Base-by-base conservation (phyloP, 306 rosid genomes). In the Inga laurina region DNA sequence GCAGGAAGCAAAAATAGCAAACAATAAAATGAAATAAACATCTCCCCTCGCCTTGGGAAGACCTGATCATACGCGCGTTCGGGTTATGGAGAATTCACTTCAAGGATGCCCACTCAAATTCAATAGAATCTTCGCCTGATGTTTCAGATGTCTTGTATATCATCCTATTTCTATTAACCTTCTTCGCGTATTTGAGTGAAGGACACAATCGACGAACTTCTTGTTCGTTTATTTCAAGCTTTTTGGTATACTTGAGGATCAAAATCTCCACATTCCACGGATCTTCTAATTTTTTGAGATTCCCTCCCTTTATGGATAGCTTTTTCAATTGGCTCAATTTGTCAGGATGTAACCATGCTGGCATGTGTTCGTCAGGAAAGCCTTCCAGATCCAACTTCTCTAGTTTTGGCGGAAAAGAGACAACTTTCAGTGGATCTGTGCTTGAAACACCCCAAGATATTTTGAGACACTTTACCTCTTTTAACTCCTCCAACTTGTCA, bases 391-490 rank as follows among this genome's bases (percentile, higher is more conserved):
- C 48, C 30, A 75, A 41, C 22, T 52, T 75, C 6, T 75, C 19
- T 5, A 75, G 57, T 18, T 0, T 0, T 56, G 67, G 18, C 10
- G 79, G 79, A 56, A 75, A 56, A 30, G 54, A 43, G 52, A 39
- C 34, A 32, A 2, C 34, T 70, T 14, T 18, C 34, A 32, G 2
- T 32, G 15, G n/a, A 51, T 51, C n/a, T 16, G 7, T 51, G 5
- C 57, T 51, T 14, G 19, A 46, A 2, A 46, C 9, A 19, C 64
- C 89, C 89, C 86, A 86, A 2, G 82, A 83, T 30, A 86, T 30
- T 45, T 78, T 76, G 22, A 86, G 84, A 27, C 30, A 41, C 37
- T 13, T 32, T 15, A 88, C 85, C 44, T n/a, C 2, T 7, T 7
- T 27, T 27, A 27, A 27, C 30, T 27, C 1, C 30, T 27, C 30